Conservation (phyloP, 164 flowering plant genomes). For the Dillenia turbinata region DNA sequence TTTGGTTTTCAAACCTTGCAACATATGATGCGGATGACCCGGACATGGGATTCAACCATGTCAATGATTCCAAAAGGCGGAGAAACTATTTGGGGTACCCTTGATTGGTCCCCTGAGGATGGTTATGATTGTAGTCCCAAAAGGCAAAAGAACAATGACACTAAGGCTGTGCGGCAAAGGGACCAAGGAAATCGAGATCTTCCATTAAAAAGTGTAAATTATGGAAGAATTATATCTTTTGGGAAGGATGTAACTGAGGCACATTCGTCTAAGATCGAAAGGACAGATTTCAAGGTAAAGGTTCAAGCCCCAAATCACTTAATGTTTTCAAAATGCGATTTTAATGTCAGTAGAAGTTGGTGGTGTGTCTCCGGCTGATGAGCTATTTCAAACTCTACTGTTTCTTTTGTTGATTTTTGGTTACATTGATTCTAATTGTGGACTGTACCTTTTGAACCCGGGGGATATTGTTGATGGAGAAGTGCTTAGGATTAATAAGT, state of each 20-base stretch:
- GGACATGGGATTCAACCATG: constrained; percentile 98
- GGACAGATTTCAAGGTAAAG: constrained; percentile 67
- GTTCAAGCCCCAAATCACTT: not conserved
- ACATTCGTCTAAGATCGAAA: constrained; percentile 55
- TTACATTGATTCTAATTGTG: no score
- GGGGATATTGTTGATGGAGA: no score
- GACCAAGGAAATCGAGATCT: constrained; percentile 15
- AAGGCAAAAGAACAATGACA: constrained; percentile 35
- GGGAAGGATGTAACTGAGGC: constrained; percentile 72
- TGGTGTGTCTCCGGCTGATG: no score
- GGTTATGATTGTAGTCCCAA: constrained; percentile 34
- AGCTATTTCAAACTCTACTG: no score
- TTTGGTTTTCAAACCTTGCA: constrained; percentile 75
- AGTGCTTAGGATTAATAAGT: no score
- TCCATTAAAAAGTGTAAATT: constrained; percentile 26
- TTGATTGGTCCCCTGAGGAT: constrained; percentile 96
- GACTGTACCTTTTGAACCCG: no score
- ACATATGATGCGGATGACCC: constrained; percentile 86
- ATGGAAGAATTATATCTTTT: constrained; percentile 87
- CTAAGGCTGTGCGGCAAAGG: constrained; percentile 17
- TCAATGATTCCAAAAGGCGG: constrained; percentile 98
- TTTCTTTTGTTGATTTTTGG: no score
- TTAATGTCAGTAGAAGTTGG: no score
- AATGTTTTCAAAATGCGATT: no score
- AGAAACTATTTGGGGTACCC: constrained; percentile 92